Evolutionary conservation across 1,284 basidiomycete genomes (phyloP).

Genomic region (Heterobasidion irregulare): DNA sequence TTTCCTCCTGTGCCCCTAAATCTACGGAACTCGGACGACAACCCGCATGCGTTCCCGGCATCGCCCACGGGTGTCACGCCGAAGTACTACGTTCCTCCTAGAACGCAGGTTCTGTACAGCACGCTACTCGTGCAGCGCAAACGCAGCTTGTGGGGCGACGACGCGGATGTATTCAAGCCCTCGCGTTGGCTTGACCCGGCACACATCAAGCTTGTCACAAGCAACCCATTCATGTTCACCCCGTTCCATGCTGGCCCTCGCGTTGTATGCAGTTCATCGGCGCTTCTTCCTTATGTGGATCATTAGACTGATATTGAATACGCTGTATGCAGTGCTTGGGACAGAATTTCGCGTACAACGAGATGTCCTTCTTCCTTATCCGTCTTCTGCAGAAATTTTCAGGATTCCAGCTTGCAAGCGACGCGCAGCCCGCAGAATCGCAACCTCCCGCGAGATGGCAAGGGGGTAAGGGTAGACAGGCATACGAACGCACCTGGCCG

Average conservation of each 20-base stretch:
- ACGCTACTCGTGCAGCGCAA: conserved; percentile 51
- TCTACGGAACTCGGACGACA: conserved; percentile 23
- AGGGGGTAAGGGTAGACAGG: conserved; percentile 22
- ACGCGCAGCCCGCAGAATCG: conserved; percentile 47
- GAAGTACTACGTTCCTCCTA: conserved; percentile 43
- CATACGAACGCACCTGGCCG: conserved; percentile 19
- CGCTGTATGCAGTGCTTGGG: conserved; percentile 42
- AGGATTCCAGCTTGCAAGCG: conserved; percentile 40
- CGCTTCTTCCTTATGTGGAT: conserved; percentile 12
- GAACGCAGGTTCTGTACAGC: conserved; percentile 42
- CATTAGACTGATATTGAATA: conserved; percentile 1
- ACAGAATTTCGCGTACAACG: conserved; percentile 62
- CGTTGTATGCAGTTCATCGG: conserved; percentile 18
- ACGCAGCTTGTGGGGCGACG: conserved; percentile 47
- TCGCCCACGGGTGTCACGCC: conserved; percentile 13
- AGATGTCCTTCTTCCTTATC: conserved; percentile 59
- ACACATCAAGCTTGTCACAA: conserved; percentile 13
- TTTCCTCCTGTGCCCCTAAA: conserved; percentile 30
- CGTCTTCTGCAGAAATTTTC: conserved; percentile 51
- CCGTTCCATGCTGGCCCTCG: conserved; percentile 24
- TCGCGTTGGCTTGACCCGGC: conserved; percentile 21
- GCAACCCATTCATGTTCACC: conserved; percentile 22
- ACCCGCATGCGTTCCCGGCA: conserved; percentile 8
- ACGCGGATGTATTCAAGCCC: conserved; percentile 30
- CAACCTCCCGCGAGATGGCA: conserved; percentile 48